These are phyloP conservation scores for Epichloe festucae DNA, from an alignment of 2,329 filamentous ascomycete genomes.

Conservation along the genomic window DNA sequence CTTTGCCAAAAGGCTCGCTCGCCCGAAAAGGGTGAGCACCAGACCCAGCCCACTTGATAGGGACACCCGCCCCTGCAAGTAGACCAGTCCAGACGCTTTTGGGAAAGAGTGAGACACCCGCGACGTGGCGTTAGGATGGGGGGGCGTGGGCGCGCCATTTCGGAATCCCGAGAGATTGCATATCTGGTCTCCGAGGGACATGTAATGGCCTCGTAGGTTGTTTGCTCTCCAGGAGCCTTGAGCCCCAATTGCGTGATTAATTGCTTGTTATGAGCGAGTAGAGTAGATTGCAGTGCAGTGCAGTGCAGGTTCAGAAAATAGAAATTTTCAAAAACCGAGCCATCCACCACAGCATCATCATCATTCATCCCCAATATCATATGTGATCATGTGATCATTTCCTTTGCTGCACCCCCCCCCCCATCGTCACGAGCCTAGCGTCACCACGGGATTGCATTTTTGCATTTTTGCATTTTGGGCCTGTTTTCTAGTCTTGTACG, in stretches of 20 bases:
- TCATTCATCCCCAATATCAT: background rate
- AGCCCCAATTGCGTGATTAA: background rate
- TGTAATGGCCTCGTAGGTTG: no score
- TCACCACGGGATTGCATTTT: background rate
- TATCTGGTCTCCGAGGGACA: background rate
- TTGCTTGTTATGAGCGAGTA: no score
- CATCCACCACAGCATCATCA: background rate
- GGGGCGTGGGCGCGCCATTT: background rate
- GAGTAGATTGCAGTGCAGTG: no score
- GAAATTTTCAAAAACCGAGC: background rate
- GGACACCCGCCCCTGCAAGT: background rate
- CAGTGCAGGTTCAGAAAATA: background rate
- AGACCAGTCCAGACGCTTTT: background rate
- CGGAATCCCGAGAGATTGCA: background rate
- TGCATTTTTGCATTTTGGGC: background rate
- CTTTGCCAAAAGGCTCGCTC: background rate
- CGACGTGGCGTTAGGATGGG: background rate
- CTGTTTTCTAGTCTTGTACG: background rate
- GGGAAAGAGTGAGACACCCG: background rate
- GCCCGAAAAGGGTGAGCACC: background rate
- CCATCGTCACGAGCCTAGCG: background rate
- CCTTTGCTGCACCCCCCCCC: background rate
- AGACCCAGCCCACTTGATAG: slow-evolving; percentile 3
- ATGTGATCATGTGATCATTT: background rate
- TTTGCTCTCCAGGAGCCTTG: no score